Conservation (phyloP, 352 stramenopile genomes). For the Phytophthora idaei region DNA sequence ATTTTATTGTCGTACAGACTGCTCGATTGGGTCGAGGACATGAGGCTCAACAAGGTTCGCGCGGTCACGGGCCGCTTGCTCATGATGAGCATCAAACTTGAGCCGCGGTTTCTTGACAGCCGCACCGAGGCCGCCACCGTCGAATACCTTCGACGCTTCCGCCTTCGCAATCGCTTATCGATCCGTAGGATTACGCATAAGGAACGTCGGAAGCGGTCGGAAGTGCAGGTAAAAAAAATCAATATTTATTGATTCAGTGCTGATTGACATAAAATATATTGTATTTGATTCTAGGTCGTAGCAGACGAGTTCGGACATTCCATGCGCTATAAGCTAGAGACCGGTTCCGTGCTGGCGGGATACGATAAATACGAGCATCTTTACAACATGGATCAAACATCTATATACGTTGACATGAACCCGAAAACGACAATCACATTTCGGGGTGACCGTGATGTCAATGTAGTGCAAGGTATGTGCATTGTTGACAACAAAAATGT, state of each 20-base stretch:
- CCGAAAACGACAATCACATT: slow-evolving; percentile 3
- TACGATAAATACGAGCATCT: not conserved
- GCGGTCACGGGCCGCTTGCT: not conserved
- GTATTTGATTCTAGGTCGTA: not conserved
- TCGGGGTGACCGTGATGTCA: not conserved
- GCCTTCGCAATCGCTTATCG: not conserved
- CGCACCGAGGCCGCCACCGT: not conserved
- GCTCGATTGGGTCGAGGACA: not conserved
- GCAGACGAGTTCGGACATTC: not conserved
- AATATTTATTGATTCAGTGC: not conserved
- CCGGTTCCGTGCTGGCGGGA: not conserved
- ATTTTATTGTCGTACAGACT: not conserved
- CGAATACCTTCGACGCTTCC: not conserved
- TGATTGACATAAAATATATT: not conserved
- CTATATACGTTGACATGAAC: slow-evolving; percentile 3
- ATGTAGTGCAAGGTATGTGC: not conserved
- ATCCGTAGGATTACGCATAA: not conserved
- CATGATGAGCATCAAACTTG: not conserved
- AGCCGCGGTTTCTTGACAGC: not conserved
- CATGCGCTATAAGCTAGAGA: not conserved
- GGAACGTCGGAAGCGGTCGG: not conserved
- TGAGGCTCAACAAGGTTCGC: not conserved
- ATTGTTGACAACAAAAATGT: not conserved
- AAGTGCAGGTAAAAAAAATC: not conserved
- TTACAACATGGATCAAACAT: not conserved